phyloP scores from a whole-genome alignment of 2,329 filamentous ascomycete species.

The Thielaviopsis populi region DNA sequence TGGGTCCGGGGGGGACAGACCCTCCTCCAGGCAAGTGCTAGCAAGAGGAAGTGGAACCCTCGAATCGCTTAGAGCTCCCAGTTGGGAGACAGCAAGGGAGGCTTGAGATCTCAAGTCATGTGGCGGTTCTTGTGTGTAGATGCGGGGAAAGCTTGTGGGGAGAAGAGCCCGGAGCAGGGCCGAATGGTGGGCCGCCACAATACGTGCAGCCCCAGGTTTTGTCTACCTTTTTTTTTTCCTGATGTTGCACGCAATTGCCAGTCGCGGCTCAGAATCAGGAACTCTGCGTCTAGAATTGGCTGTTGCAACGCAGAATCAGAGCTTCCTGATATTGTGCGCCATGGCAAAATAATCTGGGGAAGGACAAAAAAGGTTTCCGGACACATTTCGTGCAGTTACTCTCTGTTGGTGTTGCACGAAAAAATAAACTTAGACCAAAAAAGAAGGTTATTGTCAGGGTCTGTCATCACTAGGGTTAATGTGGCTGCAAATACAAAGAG shows the following conservation, averaged over 20 bases:
- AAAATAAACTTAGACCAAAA: no score
- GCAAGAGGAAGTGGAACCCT: neutral
- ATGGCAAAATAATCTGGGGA: neutral
- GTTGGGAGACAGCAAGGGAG: neutral
- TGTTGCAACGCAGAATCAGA: no score
- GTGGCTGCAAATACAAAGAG: neutral
- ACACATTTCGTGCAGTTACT: no score
- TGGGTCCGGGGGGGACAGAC: neutral
- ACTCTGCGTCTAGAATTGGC: no score
- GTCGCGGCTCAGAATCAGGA: neutral
- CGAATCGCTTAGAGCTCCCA: neutral
- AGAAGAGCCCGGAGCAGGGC: conserved; percentile 1
- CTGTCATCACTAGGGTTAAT: neutral
- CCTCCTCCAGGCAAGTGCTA: neutral
- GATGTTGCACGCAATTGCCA: no score
- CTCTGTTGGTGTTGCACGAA: no score
- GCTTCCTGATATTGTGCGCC: neutral
- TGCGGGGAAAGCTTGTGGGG: neutral
- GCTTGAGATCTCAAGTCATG: neutral
- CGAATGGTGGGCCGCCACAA: neutral
- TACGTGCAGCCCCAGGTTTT: neutral
- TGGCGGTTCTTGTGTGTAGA: neutral
- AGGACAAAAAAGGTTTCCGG: neutral
- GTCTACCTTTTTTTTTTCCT: neutral
- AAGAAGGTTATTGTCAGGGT: neutral